phyloP scores from a whole-genome alignment of 2,329 filamentous ascomycete genomes.

The Arthrobotrys megalospora region DNA sequence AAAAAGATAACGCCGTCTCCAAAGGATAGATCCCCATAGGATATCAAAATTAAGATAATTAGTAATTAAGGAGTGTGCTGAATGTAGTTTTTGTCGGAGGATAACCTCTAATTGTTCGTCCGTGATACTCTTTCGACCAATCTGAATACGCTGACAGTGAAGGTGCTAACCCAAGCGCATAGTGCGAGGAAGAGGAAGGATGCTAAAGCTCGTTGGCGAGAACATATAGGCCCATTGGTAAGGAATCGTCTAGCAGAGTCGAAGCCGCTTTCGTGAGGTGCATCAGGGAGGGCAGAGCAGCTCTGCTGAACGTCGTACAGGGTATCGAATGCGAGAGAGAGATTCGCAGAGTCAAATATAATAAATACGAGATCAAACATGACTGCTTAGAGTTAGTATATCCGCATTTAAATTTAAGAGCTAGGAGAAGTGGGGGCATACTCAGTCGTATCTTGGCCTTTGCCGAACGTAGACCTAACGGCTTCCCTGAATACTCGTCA shows the following conservation, averaged over 20 bases:
- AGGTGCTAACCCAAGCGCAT: constrained; percentile 90
- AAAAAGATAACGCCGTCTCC: constrained; percentile 40
- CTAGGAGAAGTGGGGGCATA: constrained; percentile 38
- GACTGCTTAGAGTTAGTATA: constrained; percentile 69
- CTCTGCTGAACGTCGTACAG: constrained; percentile 76
- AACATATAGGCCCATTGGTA: constrained; percentile 71
- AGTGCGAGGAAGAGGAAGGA: constrained; percentile 85
- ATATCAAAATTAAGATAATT: constrained; percentile 17
- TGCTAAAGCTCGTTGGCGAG: constrained; percentile 79
- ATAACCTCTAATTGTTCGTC: constrained; percentile 34
- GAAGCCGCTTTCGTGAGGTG: constrained; percentile 65
- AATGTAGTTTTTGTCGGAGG: neutral
- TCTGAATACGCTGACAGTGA: constrained; percentile 86
- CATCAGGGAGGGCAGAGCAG: constrained; percentile 70
- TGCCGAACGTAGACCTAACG: constrained; percentile 85
- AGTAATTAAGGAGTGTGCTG: constrained; percentile 27
- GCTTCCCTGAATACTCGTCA: constrained; percentile 96
- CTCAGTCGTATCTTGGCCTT: constrained; percentile 85
- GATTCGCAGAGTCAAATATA: constrained; percentile 94
- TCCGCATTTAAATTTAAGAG: neutral
- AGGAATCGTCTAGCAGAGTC: constrained; percentile 1
- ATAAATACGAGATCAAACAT: constrained; percentile 96
- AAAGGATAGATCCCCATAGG: constrained; percentile 14
- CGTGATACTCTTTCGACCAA: constrained; percentile 74
- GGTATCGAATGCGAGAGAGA: constrained; percentile 89